Conservation (phyloP, 129 eudicot genomes). For the Oenanthe sinensis region DNA sequence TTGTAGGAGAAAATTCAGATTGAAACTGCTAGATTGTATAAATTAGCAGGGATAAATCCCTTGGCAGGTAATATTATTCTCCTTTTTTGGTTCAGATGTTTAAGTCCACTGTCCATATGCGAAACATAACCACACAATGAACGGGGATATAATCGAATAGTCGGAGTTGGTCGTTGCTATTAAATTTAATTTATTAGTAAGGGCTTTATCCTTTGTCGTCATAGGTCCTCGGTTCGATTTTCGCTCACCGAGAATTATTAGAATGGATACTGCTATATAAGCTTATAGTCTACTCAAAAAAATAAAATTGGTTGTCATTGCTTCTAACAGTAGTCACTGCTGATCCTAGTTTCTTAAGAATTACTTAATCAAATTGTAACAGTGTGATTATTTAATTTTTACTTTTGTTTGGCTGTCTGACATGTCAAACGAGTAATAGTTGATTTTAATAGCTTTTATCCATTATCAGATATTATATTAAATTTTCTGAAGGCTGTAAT, state of each 20-base stretch:
- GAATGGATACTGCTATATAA: too few relatives aligned
- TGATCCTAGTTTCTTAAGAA: background rate
- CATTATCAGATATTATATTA: background rate
- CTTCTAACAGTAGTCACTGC: background rate
- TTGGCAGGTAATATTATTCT: conserved; percentile 56
- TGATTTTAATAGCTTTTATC: background rate
- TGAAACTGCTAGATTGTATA: conserved; percentile 94
- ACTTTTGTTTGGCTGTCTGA: background rate
- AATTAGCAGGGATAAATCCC: conserved; percentile 90
- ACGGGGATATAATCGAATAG: background rate
- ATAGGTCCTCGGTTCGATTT: too few relatives aligned
- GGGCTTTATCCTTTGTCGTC: too few relatives aligned
- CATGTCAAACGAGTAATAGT: background rate
- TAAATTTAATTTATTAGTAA: background rate
- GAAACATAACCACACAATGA: background rate
- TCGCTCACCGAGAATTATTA: too few relatives aligned
- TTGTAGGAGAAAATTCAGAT: conserved; percentile 85
- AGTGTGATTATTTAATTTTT: background rate
- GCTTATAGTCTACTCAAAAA: too few relatives aligned
- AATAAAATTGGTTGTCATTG: background rate
- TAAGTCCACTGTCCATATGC: background rate
- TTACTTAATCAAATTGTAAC: background rate
- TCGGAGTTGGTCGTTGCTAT: background rate
- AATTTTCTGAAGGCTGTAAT: background rate
- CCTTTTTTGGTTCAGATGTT: background rate